Evolutionary conservation across 176 grass and related monocot genomes (phyloP), one percentile per base, ranked within the genome.

Genomic region (Chrysopogon serrulatus): DNA sequence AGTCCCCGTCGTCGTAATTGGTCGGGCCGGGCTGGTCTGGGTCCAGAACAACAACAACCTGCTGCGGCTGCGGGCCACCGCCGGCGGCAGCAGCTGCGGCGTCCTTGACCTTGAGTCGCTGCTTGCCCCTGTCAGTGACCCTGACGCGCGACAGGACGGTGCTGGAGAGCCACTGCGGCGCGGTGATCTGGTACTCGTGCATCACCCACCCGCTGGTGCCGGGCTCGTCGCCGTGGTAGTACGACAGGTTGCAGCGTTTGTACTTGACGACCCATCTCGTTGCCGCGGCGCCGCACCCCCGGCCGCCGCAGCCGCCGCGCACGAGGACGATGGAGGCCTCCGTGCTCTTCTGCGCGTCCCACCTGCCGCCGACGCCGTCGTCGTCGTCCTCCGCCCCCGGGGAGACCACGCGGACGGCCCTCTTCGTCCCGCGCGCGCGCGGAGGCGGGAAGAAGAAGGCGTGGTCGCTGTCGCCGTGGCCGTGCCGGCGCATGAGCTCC

Each of bases 101-200:
- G n/a, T n/a, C n/a, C n/a, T n/a, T n/a, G 28, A 12, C 32, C 66
- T 40, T 3, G 16, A 16, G 24, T 14, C 21, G 68, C 81, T 1
- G 30, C 10, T 63, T 84, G 45, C 0, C 2, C 53, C 1, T 48
- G 13, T 45, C 21, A 17, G 76, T 21, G 54, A 62, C 2, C 66
- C 37, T 79, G 77, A 80, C 16, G 34, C 84, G 84, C 24, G 24
- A 19, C 17, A 86, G 40, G 23, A 86, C 56, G 42, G 26, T 31
- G 68, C 8, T 3, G 8, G 76, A 26, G 45, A 77, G 82, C n/a
- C 5, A 72, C 45, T 8, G 35, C 19, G 83, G 83, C 12, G 5
- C 28, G 26, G 10, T 11, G 62, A 85, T 68, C 34, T 85, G 32
- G 8, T 68, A 85, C 5, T 77, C 73, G 3, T 57, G 47, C 85